Evolutionary conservation across 129 eudicot genomes (phyloP).

Genomic region (Chrysanthemum lavandulifolium): DNA sequence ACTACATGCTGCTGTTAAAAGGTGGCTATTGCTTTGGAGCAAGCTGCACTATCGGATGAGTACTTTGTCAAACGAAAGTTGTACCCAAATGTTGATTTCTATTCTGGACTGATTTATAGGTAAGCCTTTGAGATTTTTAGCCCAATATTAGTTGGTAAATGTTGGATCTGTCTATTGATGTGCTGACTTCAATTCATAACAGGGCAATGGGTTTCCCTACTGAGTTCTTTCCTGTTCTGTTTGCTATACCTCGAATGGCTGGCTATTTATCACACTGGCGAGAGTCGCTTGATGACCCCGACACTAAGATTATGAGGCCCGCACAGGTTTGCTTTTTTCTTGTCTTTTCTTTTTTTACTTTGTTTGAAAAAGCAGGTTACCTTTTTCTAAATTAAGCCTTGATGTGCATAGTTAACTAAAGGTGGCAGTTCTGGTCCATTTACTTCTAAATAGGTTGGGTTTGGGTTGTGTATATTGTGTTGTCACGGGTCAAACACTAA

Average conservation of each 20-base stretch:
- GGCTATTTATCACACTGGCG: constrained; percentile 96
- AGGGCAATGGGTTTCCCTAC: constrained; percentile 99
- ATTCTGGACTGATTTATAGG: constrained; percentile 96
- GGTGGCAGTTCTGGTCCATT: not conserved
- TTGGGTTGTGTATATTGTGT: not conserved
- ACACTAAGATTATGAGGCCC: constrained; percentile 99
- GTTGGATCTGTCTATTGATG: not conserved
- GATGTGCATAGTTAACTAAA: not conserved
- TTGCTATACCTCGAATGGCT: constrained; percentile 99
- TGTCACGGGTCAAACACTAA: not conserved
- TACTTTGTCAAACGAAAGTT: constrained; percentile 91
- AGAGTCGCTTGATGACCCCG: constrained; percentile 95
- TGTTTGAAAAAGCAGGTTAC: not conserved
- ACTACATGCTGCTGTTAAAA: constrained; percentile 32
- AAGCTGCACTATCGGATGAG: constrained; percentile 95
- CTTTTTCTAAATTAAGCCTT: not conserved
- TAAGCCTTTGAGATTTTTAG: constrained; percentile 18
- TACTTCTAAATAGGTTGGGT: not conserved
- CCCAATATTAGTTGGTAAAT: not conserved
- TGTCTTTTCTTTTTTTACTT: not conserved
- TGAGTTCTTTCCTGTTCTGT: constrained; percentile 88
- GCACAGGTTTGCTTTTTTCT: constrained; percentile 60
- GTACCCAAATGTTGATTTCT: constrained; percentile 99
- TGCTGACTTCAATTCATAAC: constrained; percentile 16
- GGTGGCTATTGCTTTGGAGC: constrained; percentile 99